Evolutionary conservation across 2,329 filamentous ascomycete genomes (phyloP), one percentile per base, ranked within the genome.

Genomic region (Annulohypoxylon truncatum): DNA sequence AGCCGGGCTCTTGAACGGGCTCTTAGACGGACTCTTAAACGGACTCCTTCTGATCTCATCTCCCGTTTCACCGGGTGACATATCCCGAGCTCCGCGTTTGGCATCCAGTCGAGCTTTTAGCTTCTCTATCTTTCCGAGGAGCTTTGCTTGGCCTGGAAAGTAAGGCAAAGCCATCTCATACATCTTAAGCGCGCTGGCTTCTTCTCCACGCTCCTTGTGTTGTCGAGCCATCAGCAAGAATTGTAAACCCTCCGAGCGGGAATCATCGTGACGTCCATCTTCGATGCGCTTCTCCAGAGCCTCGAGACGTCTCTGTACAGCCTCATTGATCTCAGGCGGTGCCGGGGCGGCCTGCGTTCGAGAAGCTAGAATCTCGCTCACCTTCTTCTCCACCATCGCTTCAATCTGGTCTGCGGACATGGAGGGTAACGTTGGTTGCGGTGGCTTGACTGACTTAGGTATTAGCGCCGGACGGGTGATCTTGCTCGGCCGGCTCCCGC

Each of bases 201-300:
- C 89, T 71, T 97, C 92, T 1, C 93, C 93, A 3, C 89, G 86
- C 55, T 93, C 92, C 75, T 94, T 94, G 75, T 96, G 92, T 77
- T 97, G 94, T 70, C 96, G 92, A 0, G 93, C 95, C 85, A 96
- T 93, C n/a, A 97, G 84, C 31, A 98, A 81, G 73, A 92, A 93
- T 9, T 93, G 92, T 26, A 98, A 79, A 0, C 95, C 96, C 68
- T 97, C 93, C 0, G 92, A 90, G 56, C 92, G 89, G 24, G 85
- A 83, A 72, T 96, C 93, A 35, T 94, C 92, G 12, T 85, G 83
- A 29, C 81, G 82, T 44, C 84, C 87, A 18, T 87, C 87, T 62
- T 95, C 92, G 26, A 98, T 91, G n/a, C 92, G 91, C 70, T 90
- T 88, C 79, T 98, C 95, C 2, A 98, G 84, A 0, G 92, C 90